Evolutionary conservation across 768 basidiomycete species (phyloP).

Genomic region (Lentinula raphanica): DNA sequence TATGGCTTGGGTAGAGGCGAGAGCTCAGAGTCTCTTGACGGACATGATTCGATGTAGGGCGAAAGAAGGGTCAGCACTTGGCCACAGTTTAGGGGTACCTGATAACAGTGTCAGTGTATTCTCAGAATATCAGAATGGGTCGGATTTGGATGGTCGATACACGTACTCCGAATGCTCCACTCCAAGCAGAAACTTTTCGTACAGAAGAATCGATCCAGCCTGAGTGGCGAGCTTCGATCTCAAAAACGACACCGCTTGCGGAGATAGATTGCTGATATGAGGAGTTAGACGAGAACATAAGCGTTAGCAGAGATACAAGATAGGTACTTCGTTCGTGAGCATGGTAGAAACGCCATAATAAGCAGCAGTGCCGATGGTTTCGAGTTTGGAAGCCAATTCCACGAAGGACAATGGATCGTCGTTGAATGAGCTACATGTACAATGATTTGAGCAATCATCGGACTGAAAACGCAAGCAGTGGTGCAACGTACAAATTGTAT

Average conservation of each 20-base stretch:
- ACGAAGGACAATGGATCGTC: constrained; percentile 44
- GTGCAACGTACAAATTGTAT: constrained; percentile 49
- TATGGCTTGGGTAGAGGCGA: constrained; percentile 16
- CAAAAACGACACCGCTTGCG: constrained; percentile 42
- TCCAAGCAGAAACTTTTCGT: constrained; percentile 47
- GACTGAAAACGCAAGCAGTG: not conserved
- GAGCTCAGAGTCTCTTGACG: constrained; percentile 17
- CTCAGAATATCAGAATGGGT: not conserved
- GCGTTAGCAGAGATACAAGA: constrained; percentile 20
- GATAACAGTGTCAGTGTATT: too few species aligned
- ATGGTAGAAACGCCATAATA: constrained; percentile 42
- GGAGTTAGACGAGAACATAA: not conserved
- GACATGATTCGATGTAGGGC: constrained; percentile 49
- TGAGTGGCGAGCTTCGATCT: constrained; percentile 60
- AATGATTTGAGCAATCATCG: not conserved
- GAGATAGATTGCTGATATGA: constrained; percentile 26
- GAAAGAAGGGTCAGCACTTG: constrained; percentile 36
- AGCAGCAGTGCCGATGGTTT: constrained; percentile 44
- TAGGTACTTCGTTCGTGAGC: constrained; percentile 36
- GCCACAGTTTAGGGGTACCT: constrained; percentile 37
- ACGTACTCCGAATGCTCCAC: constrained; percentile 52
- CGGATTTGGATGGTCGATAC: constrained; percentile 2
- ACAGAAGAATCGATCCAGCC: constrained; percentile 54
- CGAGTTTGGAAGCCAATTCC: constrained; percentile 44
- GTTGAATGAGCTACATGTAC: constrained; percentile 42